phyloP scores from a whole-genome alignment of 768 basidiomycete genomes.

The Auricularia auricula-judae region DNA sequence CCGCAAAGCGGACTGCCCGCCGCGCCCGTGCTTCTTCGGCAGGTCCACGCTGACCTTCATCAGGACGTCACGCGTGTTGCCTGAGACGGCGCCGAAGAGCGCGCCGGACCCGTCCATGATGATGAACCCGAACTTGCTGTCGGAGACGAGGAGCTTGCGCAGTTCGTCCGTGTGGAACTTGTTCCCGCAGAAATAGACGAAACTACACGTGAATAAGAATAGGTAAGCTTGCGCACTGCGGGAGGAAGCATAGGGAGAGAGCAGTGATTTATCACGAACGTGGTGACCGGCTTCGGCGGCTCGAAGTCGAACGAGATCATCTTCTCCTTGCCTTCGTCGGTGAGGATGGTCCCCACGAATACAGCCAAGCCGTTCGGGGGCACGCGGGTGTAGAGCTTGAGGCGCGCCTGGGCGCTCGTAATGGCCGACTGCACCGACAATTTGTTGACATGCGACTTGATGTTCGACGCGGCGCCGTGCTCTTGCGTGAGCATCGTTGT shows the following conservation, averaged over 20 bases:
- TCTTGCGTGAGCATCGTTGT: slow-evolving; percentile 96
- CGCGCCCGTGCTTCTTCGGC: slow-evolving; percentile 99
- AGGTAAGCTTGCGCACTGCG: neutral
- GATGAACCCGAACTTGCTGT: slow-evolving; percentile 97
- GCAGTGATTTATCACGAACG: slow-evolving; percentile 39
- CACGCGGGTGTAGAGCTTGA: slow-evolving; percentile 93
- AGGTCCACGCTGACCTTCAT: slow-evolving; percentile 99
- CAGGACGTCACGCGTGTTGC: slow-evolving; percentile 95
- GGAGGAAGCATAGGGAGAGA: neutral
- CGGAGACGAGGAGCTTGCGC: slow-evolving; percentile 91
- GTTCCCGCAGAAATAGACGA: slow-evolving; percentile 97
- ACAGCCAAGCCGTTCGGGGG: slow-evolving; percentile 95
- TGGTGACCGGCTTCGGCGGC: slow-evolving; percentile 98
- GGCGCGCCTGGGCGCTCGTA: slow-evolving; percentile 92
- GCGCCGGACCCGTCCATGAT: slow-evolving; percentile 99
- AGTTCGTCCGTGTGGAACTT: slow-evolving; percentile 99
- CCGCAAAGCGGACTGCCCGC: slow-evolving; percentile 98
- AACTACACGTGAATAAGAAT: slow-evolving; percentile 33
- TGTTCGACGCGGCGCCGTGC: slow-evolving; percentile 97
- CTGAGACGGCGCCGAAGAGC: slow-evolving; percentile 89
- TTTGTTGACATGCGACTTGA: slow-evolving; percentile 97
- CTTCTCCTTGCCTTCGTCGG: slow-evolving; percentile 99
- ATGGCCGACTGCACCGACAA: slow-evolving; percentile 96
- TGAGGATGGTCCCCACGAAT: slow-evolving; percentile 95
- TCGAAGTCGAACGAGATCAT: slow-evolving; percentile 98